These are phyloP conservation scores for Colletotrichum shisoi DNA, from an alignment of 2,329 filamentous ascomycete genomes.

Conservation along the genomic window DNA sequence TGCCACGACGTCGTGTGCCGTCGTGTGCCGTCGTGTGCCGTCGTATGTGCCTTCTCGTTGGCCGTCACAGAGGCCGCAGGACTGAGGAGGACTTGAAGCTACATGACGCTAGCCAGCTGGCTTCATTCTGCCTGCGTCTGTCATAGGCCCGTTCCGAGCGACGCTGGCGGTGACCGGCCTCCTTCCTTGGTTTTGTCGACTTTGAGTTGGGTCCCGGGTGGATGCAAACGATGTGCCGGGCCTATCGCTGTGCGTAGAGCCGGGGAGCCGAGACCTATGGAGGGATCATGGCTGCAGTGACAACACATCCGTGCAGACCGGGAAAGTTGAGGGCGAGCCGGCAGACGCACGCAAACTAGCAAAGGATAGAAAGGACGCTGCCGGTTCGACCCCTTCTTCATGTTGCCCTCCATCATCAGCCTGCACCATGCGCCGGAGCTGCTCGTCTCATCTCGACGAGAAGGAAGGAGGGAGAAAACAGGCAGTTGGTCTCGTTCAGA, in stretches of 20 bases:
- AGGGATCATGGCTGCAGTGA: constrained; percentile 56
- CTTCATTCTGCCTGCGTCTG: constrained; percentile 49
- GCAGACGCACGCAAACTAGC: constrained; percentile 12
- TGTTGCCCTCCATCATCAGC: constrained; percentile 13
- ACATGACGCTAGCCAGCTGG: constrained; percentile 50
- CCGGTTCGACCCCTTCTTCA: constrained; percentile 24
- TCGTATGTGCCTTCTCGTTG: constrained; percentile 22
- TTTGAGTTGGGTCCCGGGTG: constrained; percentile 50
- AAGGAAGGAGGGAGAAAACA: neutral
- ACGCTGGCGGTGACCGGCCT: constrained; percentile 48
- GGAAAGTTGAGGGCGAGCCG: constrained; percentile 6
- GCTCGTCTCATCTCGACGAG: constrained; percentile 21
- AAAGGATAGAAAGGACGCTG: constrained; percentile 32
- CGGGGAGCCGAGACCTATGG: constrained; percentile 47
- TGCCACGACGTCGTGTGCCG: constrained; percentile 13
- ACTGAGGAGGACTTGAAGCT: constrained; percentile 47
- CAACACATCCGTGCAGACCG: constrained; percentile 55
- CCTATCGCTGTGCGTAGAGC: constrained; percentile 55
- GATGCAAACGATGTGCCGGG: constrained; percentile 47
- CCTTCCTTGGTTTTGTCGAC: constrained; percentile 55
- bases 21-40: constrained; percentile 12
- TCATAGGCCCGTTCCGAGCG: constrained; percentile 51
- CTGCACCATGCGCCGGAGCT: constrained; percentile 28
- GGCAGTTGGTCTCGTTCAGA: constrained; percentile 3
- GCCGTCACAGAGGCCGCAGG: constrained; percentile 44